Evolutionary conservation across 768 basidiomycete species (phyloP).

Genomic region (Paxillus rubicundulus): DNA sequence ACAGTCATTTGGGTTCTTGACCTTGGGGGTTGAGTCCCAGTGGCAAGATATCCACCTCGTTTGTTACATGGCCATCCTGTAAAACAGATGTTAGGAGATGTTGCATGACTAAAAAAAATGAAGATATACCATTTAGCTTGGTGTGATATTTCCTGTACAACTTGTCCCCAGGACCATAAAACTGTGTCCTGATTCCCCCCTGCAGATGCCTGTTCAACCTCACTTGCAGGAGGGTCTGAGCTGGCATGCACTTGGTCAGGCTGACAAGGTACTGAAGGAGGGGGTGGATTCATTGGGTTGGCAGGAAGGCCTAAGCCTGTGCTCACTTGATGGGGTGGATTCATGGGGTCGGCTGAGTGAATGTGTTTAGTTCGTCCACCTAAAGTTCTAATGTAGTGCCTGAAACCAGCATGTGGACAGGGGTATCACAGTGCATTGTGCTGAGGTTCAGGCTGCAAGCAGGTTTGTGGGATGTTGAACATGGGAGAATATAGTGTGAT

Average conservation of each 20-base stretch:
- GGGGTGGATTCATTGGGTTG: too few relatives aligned
- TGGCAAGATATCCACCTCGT: neutral
- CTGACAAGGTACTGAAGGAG: neutral
- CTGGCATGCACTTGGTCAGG: neutral
- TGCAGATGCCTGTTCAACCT: neutral
- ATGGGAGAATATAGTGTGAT: too few relatives aligned
- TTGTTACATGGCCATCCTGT: neutral
- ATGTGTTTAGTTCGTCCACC: neutral
- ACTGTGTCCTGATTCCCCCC: neutral
- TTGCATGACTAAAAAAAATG: too few relatives aligned
- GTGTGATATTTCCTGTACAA: slow-evolving; percentile 1
- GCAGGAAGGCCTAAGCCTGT: too few relatives aligned
- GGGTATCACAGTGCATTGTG: neutral
- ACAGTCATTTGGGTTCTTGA: neutral
- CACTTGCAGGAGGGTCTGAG: neutral
- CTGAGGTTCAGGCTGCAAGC: neutral
- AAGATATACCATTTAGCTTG: neutral
- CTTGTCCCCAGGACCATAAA: neutral
- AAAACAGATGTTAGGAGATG: too few relatives aligned
- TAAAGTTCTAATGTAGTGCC: neutral
- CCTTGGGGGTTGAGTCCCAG: neutral
- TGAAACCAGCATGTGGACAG: neutral
- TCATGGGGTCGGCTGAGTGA: neutral
- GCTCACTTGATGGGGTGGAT: too few relatives aligned
- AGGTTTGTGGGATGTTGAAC: too few relatives aligned